Evolutionary conservation across 768 basidiomycete species (phyloP), one percentile per base, ranked within the genome.

Genomic region (Gloeophyllum trabeum): DNA sequence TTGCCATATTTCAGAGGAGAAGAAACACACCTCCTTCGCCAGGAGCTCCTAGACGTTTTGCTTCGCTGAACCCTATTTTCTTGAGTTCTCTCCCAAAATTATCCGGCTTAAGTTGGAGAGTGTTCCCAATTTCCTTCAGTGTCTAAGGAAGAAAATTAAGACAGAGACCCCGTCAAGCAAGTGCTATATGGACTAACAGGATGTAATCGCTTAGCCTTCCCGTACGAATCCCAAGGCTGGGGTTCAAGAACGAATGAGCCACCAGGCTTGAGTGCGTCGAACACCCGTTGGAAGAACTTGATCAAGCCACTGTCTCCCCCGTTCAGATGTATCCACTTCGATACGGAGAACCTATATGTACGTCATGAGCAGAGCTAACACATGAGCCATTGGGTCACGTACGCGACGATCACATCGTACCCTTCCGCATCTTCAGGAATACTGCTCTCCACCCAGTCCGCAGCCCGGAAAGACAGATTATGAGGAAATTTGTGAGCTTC

Each of bases 251-350:
- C 54, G 42, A 93, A 81, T 1, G 58, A 64, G 3, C 87, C 87
- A 0, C 76, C 80, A 0, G 70, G 61, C n/a, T 59, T 63, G 13
- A 96, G 65, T 2, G 73, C 69, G 21, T 57, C 52, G 48, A 76
- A 62, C 0, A 80, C 74, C 32, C 77, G 73, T 2, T 55, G 61
- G 52, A 94, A 93, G 58, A 92, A 88, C 0, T 48, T 44, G 25
- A 57, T 49, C n/a, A 94, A 51, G 0, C 78, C 90, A 1, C 72
- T 71, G 52, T 96, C 91, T 6, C 84, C 82, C 7, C 67, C 65
- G 48, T 91, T 80, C 6, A 94, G 65, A 58, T 94, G 91, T 23
- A 93, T 87, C 91, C 91, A 94, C 60, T 92, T 94, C 0, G 89
- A 76, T 35, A 93, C 61, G 0, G 90, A 93, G 49, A 94, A 78